A percentile compares a stretch with the other conserved stretches of the same genome.
phyloP scores from a whole-genome alignment of 2,329 filamentous ascomycete genomes.

The Monosporascus sp. region DNA sequence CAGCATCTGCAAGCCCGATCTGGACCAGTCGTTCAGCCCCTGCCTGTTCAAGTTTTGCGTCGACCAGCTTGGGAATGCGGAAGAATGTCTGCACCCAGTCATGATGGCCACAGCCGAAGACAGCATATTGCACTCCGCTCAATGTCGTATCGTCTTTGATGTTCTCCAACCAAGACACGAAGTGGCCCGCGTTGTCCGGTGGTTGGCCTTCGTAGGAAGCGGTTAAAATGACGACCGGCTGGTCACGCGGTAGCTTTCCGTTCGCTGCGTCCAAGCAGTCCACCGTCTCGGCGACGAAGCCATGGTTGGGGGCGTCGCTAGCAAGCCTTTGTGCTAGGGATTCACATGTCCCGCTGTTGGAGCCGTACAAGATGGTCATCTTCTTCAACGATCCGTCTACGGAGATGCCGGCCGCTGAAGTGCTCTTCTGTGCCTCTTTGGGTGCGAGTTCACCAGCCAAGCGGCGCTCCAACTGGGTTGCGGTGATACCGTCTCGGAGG shows the following conservation, averaged over 20 bases:
- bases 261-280: constrained; percentile 57
- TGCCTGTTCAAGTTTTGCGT: constrained; percentile 38
- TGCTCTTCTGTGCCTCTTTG: constrained; percentile 6
- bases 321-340: constrained; percentile 60
- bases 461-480: constrained; percentile 41
- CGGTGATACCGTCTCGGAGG: constrained; percentile 38
- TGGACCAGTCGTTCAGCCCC: constrained; percentile 43
- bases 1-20: constrained; percentile 47
- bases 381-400: constrained; percentile 28
- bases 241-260: constrained; percentile 52
- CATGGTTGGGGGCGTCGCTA: constrained; percentile 51
- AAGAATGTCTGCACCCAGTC: constrained; percentile 51
- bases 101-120: constrained; percentile 61
- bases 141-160: constrained; percentile 44
- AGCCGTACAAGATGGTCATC: constrained; percentile 67
- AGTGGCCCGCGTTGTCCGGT: constrained; percentile 65
- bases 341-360: constrained; percentile 71
- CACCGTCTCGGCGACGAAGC: constrained; percentile 50
- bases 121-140: constrained; percentile 55
- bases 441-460: constrained; percentile 29
- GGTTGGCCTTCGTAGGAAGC: constrained; percentile 72
- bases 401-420: constrained; percentile 3
- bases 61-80: constrained; percentile 47
- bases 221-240: constrained; percentile 62
- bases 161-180: constrained; percentile 60